Percentiles rank a stretch among this genome's conserved stretches.
Conservation (phyloP, 257 asterid genomes). For the Fraxinus anomala region DNA sequence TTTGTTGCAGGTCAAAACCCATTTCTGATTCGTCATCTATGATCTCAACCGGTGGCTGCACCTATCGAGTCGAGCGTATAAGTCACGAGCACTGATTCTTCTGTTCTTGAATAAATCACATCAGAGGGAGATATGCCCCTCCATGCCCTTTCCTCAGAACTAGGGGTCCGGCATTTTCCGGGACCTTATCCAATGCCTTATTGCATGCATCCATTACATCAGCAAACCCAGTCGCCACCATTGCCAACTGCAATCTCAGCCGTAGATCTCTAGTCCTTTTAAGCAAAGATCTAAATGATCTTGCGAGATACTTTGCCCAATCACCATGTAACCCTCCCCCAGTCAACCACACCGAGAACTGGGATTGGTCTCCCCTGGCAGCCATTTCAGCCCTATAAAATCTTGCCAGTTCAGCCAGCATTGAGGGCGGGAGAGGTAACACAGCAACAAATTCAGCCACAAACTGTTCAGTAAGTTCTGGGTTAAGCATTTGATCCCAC, state of each 20-base stretch:
- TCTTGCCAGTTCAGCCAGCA: constrained; percentile 91
- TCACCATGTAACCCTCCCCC: constrained; percentile 94
- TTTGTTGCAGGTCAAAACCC: constrained; percentile 4
- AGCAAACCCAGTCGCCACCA: constrained; percentile 71
- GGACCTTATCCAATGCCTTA: constrained; percentile 83
- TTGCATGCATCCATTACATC: constrained; percentile 68
- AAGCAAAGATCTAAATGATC: constrained; percentile 87
- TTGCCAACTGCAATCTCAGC: constrained; percentile 71
- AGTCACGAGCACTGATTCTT: constrained; percentile 7
- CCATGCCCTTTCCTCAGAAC: constrained; percentile 97
- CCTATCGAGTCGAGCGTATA: neutral
- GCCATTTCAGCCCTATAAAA: constrained; percentile 91
- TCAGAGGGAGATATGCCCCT: constrained; percentile 94
- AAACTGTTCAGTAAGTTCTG: constrained; percentile 85
- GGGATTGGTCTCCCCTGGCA: constrained; percentile 93
- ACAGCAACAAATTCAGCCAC: constrained; percentile 94
- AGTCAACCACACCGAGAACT: constrained; percentile 89
- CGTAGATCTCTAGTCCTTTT: constrained; percentile 76
- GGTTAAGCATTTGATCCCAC: constrained; percentile 98
- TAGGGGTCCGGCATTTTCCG: constrained; percentile 95
- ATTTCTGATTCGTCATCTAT: neutral
- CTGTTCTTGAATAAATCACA: constrained; percentile 41
- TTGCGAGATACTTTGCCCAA: constrained; percentile 83
- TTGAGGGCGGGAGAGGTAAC: constrained; percentile 86
- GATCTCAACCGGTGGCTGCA: constrained; percentile 1